Evolutionary conservation across 2,329 filamentous ascomycete species (phyloP), one percentile per base, ranked within the genome.

Genomic region (Tolypocladium ophioglossoides): DNA sequence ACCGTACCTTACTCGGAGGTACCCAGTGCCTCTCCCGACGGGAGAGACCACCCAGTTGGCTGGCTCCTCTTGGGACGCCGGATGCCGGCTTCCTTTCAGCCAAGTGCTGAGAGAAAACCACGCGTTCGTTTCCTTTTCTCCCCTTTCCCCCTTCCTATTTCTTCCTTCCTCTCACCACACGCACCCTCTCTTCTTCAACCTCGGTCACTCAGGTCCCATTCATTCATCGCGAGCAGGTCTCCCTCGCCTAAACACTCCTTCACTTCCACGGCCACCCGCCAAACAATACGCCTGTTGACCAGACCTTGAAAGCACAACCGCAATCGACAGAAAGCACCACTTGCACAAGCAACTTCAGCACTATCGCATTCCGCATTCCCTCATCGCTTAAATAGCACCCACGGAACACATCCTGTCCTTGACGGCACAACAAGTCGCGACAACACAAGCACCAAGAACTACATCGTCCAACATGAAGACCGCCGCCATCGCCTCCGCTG

Each of bases 391-490:
- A 20, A 51, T 20, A 27, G 20, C 49, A 24, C 34, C 14, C 18
- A 22, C 20, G 6, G 14, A 16, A 3, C 24, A 14, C 11, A 4
- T 14, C 20, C 40, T 34, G 14, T 41, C 38, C 51, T 46, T 52
- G 32, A 10, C 39, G 51, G 11, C 27, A 14, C 10, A 30, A n/a
- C 44, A 32, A 55, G 16, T 52, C 49, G 34, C 57, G 51, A 54
- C 57, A 58, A 53, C 40, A 16, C 40, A 14, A 44, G 40, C 40
- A 27, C 38, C 41, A 39, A 39, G 16, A 14, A 54, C 27, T 49
- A 58, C 48, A 55, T 54, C 55, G 62, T 32, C 34, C 44, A 71
- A 57, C 47, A 78, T 78, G 76, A 78, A 76, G 71, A 64, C 64
- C 58, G 58, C 62, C 48, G 52, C 64, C 51, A 47, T 69, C 56